phyloP scores from a whole-genome alignment of 352 stramenopile genomes.

The Phytophthora palmivora region DNA sequence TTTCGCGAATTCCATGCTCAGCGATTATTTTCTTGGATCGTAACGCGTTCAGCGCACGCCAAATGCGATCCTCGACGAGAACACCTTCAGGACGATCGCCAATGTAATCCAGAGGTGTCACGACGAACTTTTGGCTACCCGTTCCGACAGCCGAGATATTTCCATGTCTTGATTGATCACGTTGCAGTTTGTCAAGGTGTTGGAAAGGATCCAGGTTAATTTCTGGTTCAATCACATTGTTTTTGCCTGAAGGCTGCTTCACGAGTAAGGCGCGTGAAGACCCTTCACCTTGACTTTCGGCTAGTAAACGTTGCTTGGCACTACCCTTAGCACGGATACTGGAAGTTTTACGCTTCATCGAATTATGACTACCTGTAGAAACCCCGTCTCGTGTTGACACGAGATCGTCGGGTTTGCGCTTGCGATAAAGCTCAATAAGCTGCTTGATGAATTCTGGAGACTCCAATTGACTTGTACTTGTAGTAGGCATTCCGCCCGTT shows the following conservation, averaged over 20 bases:
- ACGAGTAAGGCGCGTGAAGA: constrained; percentile 46
- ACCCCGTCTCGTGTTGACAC: constrained; percentile 16
- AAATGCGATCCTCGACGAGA: constrained; percentile 70
- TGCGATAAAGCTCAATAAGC: constrained; percentile 80
- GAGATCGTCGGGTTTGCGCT: constrained; percentile 67
- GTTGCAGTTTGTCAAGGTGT: constrained; percentile 51
- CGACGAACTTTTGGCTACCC: constrained; percentile 29
- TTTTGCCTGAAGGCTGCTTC: constrained; percentile 30
- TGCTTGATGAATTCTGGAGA: constrained; percentile 74
- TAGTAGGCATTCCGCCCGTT: constrained; percentile 14
- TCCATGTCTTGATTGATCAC: constrained; percentile 19
- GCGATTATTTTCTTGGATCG: constrained; percentile 71
- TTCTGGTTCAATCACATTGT: constrained; percentile 41
- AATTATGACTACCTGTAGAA: constrained; percentile 2
- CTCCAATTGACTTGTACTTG: constrained; percentile 30
- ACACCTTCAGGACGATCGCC: constrained; percentile 69
- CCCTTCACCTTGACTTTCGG: constrained; percentile 37
- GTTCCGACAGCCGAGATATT: constrained; percentile 6
- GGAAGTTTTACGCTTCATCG: constrained; percentile 24
- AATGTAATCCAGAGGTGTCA: constrained; percentile 79
- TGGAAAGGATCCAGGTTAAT: constrained; percentile 79
- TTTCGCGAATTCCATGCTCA: constrained; percentile 59
- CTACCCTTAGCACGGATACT: constrained; percentile 33
- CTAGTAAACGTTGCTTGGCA: constrained; percentile 59
- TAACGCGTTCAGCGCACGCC: constrained; percentile 68